Conservation (phyloP, 305 asterid species). For the Fraxinus floribunda region DNA sequence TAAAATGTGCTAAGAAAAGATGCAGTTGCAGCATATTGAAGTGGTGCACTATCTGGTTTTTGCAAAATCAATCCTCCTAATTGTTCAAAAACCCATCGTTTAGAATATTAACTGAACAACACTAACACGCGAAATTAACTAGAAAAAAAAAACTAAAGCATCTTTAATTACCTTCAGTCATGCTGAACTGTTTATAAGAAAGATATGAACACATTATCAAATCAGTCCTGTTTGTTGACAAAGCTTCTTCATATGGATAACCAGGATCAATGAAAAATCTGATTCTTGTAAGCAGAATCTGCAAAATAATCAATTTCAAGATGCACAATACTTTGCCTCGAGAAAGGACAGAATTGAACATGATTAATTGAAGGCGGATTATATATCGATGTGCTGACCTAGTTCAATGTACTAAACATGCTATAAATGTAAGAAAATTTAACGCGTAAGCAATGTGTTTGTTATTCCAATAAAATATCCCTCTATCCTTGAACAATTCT, state of each 20-base stretch:
- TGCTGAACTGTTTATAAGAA: slow-evolving; percentile 23
- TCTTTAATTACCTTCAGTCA: slow-evolving; percentile 35
- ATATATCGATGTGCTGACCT: background rate
- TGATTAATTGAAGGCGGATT: background rate
- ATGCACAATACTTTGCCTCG: background rate
- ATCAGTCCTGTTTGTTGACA: slow-evolving; percentile 48
- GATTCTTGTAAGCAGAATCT: slow-evolving; percentile 52
- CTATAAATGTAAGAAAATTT: background rate
- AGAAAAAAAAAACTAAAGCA: background rate
- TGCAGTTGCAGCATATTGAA: slow-evolving; percentile 57
- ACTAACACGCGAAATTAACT: background rate
- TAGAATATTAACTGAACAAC: background rate
- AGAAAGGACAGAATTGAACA: background rate
- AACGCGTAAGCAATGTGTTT: slow-evolving; percentile 46
- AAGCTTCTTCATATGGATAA: slow-evolving; percentile 54
- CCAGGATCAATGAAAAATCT: slow-evolving; percentile 54
- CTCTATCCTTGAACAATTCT: slow-evolving; percentile 36
- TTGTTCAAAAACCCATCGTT: background rate
- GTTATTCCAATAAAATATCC: slow-evolving; percentile 51
- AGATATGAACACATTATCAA: slow-evolving; percentile 54
- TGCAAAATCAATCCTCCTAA: slow-evolving; percentile 51
- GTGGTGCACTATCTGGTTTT: slow-evolving; percentile 42
- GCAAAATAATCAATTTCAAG: slow-evolving; percentile 16
- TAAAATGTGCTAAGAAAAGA: slow-evolving; percentile 59
- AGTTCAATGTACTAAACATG: background rate